Conservation (phyloP, 2,329 filamentous ascomycete genomes). For the Raffaelea ambrosiae region DNA sequence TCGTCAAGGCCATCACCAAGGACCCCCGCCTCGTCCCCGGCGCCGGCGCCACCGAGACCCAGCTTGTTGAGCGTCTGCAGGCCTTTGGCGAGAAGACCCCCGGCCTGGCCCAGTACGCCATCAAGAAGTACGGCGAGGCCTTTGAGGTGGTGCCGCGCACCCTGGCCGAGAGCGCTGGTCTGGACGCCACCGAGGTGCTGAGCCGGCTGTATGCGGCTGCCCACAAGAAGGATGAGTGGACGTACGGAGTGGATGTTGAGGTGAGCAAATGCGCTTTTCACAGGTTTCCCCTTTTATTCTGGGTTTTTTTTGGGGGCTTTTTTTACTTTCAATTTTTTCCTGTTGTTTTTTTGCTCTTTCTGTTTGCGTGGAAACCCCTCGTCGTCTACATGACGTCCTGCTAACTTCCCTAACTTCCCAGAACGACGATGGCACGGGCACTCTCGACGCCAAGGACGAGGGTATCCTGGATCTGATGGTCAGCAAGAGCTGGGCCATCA, state of each 20-base stretch:
- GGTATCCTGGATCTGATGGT: constrained; percentile 89
- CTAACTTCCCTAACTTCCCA: constrained; percentile 24
- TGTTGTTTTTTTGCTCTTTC: background rate
- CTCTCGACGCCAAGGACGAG: constrained; percentile 74
- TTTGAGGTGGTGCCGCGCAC: constrained; percentile 96
- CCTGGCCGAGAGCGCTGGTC: constrained; percentile 85
- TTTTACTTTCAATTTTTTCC: background rate
- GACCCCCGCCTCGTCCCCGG: constrained; percentile 87
- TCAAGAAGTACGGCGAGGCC: constrained; percentile 94
- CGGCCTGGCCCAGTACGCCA: constrained; percentile 89
- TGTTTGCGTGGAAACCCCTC: background rate
- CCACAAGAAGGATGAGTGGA: constrained; percentile 82
- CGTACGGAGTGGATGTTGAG: constrained; percentile 89
- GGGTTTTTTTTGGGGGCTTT: background rate
- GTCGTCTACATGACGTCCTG: too few relatives aligned
- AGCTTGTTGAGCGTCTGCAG: constrained; percentile 86
- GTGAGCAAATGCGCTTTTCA: too few relatives aligned
- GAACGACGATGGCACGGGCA: constrained; percentile 73
- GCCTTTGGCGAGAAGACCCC: constrained; percentile 87
- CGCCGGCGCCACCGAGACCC: constrained; percentile 88
- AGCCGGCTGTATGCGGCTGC: constrained; percentile 88
- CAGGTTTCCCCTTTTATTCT: background rate
- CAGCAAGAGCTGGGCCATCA: constrained; percentile 94
- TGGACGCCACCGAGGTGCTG: constrained; percentile 95
- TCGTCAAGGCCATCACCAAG: constrained; percentile 95